phyloP scores from a whole-genome alignment of 768 basidiomycete genomes.

The Lactarius quietus region DNA sequence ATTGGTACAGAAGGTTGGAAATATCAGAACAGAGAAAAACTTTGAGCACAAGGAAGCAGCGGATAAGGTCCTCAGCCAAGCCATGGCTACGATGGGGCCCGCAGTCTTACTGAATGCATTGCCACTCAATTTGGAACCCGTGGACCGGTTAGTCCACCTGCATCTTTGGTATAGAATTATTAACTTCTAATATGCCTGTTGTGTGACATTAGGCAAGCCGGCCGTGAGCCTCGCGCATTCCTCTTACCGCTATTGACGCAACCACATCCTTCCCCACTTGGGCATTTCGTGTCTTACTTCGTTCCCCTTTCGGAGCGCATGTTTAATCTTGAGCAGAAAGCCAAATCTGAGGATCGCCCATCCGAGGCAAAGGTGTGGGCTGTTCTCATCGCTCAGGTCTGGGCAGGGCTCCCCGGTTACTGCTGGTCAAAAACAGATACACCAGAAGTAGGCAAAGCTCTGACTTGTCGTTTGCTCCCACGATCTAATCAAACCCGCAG shows the following conservation, averaged over 20 bases:
- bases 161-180: neutral
- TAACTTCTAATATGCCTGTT: constrained; percentile 4
- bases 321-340: constrained; percentile 82
- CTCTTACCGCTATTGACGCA: constrained; percentile 83
- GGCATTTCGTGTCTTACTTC: constrained; percentile 86
- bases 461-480: neutral
- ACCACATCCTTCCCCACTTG: constrained; percentile 74
- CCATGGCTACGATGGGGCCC: constrained; percentile 85
- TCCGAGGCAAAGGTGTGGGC: constrained; percentile 95
- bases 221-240: constrained; percentile 83
- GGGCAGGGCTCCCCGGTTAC: constrained; percentile 90
- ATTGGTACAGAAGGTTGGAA: constrained; percentile 66
- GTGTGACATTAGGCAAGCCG: constrained; percentile 49
- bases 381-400: constrained; percentile 89
- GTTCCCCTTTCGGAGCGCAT: constrained; percentile 91
- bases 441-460: constrained; percentile 46
- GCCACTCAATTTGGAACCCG: constrained; percentile 84
- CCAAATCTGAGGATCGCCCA: constrained; percentile 65
- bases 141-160: constrained; percentile 56
- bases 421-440: constrained; percentile 80
- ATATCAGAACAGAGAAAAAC: constrained; percentile 68
- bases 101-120: constrained; percentile 66
- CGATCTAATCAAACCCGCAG: constrained; percentile 37
- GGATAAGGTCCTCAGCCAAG: constrained; percentile 71
- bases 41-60: constrained; percentile 92